phyloP scores from a whole-genome alignment of 495 filamentous ascomycete genomes.

The Massariosphaeria phaeospora region DNA sequence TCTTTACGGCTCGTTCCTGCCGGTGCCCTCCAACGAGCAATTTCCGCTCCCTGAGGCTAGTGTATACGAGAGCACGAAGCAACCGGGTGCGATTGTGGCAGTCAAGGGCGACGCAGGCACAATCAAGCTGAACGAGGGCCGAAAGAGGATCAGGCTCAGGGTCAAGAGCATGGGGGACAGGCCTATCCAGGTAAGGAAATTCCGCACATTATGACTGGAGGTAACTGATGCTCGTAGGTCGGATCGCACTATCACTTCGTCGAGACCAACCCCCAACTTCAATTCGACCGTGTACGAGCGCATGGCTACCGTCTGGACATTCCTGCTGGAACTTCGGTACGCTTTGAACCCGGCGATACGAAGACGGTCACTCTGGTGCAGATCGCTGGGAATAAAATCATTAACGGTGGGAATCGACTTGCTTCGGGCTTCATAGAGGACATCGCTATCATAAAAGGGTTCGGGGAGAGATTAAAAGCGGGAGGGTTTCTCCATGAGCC shows the following conservation, averaged over 20 bases:
- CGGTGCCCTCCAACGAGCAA: conserved; percentile 56
- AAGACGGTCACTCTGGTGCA: conserved; percentile 92
- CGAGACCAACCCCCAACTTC: conserved; percentile 83
- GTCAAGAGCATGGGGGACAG: conserved; percentile 86
- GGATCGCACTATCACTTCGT: conserved; percentile 97
- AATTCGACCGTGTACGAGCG: conserved; percentile 81
- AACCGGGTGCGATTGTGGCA: conserved; percentile 74
- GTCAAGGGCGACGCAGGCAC: conserved; percentile 54
- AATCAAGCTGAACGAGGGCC: conserved; percentile 67
- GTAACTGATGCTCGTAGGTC: conserved; percentile 46
- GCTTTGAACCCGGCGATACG: conserved; percentile 91
- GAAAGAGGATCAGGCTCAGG: conserved; percentile 65
- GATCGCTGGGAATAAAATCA: conserved; percentile 78
- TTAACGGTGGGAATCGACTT: conserved; percentile 76
- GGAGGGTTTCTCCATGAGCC: conserved; percentile 74
- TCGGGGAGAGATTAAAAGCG: conserved; percentile 58
- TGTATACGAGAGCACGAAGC: conserved; percentile 59
- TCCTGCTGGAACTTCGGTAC: conserved; percentile 82
- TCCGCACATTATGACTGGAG: not conserved
- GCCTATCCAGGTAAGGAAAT: conserved; percentile 66
- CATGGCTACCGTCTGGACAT: conserved; percentile 90
- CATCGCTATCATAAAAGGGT: conserved; percentile 53
- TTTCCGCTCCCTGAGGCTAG: conserved; percentile 61
- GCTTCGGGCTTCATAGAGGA: conserved; percentile 68
- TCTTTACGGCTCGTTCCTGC: conserved; percentile 88